Conservation (phyloP, 768 basidiomycete species). For the Austroboletus festivus region DNA sequence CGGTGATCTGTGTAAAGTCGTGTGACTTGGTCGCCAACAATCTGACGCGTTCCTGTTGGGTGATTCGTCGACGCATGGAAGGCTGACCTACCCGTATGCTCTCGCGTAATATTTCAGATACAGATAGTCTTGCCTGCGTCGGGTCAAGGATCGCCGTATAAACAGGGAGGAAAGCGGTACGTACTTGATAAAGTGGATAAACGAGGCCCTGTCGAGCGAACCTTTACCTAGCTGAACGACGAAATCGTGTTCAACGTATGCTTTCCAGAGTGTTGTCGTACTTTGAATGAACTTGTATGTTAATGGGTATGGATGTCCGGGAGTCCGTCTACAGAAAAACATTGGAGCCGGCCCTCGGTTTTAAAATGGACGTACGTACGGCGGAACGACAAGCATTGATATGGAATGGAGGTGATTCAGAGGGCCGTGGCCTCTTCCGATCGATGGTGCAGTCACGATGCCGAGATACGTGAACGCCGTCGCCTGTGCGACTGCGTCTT, state of each 20-base stretch:
- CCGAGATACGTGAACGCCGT: constrained; percentile 71
- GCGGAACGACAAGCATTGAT: constrained; percentile 44
- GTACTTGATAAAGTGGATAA: constrained; percentile 83
- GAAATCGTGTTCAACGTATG: constrained; percentile 82
- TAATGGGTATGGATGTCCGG: constrained; percentile 64
- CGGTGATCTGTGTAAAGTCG: constrained; percentile 56
- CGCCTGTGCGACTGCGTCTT: constrained; percentile 57
- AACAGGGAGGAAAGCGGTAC: constrained; percentile 13
- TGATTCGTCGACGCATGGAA: neutral
- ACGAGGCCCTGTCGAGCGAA: constrained; percentile 59
- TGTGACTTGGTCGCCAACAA: constrained; percentile 77
- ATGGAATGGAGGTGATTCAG: constrained; percentile 80
- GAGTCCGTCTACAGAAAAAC: constrained; percentile 46
- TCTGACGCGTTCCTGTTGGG: constrained; percentile 31
- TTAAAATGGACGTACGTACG: constrained; percentile 41
- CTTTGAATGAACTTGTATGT: constrained; percentile 59
- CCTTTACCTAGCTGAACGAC: constrained; percentile 74
- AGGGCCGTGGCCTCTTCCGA: constrained; percentile 80
- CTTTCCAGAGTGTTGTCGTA: constrained; percentile 57
- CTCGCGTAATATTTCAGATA: constrained; percentile 84
- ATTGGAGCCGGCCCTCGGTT: neutral
- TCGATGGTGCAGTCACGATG: constrained; percentile 61
- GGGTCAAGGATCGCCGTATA: neutral
- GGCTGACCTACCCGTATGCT: constrained; percentile 58
- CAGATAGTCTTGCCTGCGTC: constrained; percentile 69